Base-by-base conservation (phyloP, 768 basidiomycete genomes). In the Tremella yokohamensis region DNA sequence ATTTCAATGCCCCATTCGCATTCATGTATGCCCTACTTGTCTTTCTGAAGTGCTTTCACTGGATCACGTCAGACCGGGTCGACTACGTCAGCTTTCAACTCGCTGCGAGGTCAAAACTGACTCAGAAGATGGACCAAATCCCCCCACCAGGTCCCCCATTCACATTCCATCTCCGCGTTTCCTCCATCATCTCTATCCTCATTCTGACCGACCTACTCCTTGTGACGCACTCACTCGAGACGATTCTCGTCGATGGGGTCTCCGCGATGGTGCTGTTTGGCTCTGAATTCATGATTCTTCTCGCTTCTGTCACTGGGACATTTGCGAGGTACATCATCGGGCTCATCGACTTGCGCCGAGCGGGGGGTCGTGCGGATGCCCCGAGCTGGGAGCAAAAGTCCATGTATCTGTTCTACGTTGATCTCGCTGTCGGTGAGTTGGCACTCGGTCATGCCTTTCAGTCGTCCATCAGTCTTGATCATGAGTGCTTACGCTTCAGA, bases 301-400 rank as follows among this genome's bases (percentile, higher is more conserved):
- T 66, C 8, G 68, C 71, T 2, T 63, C 62, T 8, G 65, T 70
- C 0, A 13, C 52, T 7, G 64, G 66, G 3, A 72, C 65, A 16
- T 83, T 87, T 44, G 81, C 86, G 51, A 90, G 94, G 76, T 97
- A 97, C 73, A 64, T 83, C 18, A 83, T 97, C 51, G 89, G 87
- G 42, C 76, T 87, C 15, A 82, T 88, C 60, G 96, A 99, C 74
- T 78, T 91, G 48, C 81, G 89, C 25, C 82, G 90, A 20, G 90
- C 92, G 1, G 58, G 68, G 40, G 76, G 74, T 2, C 52, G 70
- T 45, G 69, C 64, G 15, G 74, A 73, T 50, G 73, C 73, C 18
- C 86, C 91, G 62, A 84, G 87, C 48, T 98, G 96, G 96, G 93
- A 99, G 76, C 87, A 92, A 71, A 98, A 97, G 81, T 91, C 89